A percentile compares a stretch with the other conserved stretches of the same genome.
These are phyloP conservation scores for Zygotorulaspora mrakii DNA, from an alignment of 1,139 yeast species.

Conservation along the genomic window DNA sequence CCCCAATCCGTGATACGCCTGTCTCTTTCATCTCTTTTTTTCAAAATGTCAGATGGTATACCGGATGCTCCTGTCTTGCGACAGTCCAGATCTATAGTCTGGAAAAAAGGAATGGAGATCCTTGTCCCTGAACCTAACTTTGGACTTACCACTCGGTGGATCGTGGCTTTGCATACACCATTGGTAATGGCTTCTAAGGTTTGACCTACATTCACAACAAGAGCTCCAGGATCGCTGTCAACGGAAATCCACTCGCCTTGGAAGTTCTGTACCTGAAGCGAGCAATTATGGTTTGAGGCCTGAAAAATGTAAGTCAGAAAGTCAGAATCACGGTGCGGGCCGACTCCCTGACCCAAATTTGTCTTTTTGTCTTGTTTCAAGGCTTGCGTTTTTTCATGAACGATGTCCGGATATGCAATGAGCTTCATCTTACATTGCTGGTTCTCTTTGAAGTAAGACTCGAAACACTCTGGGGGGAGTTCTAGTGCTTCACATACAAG, in stretches of 20 bases:
- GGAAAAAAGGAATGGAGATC: slow-evolving; percentile 53
- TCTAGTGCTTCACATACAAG: slow-evolving; percentile 57
- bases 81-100: slow-evolving; percentile 49
- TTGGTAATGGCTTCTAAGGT: slow-evolving; percentile 52
- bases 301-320: slow-evolving; percentile 59
- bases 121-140: slow-evolving; percentile 50
- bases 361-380: slow-evolving; percentile 13
- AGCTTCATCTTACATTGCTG: slow-evolving; percentile 56
- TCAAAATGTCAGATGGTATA: slow-evolving; percentile 32
- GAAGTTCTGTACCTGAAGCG: slow-evolving; percentile 60
- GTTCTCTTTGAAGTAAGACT: slow-evolving; percentile 47
- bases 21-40: slow-evolving; percentile 42
- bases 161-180: slow-evolving; percentile 63
- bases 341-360: slow-evolving; percentile 54
- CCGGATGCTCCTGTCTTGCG: slow-evolving; percentile 41
- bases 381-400: too few species aligned
- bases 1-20: slow-evolving; percentile 35
- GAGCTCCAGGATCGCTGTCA: slow-evolving; percentile 42
- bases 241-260: slow-evolving; percentile 62
- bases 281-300: slow-evolving; percentile 48
- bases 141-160: slow-evolving; percentile 61
- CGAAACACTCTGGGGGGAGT: slow-evolving; percentile 44
- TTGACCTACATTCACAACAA: slow-evolving; percentile 55
- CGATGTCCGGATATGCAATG: slow-evolving; percentile 48
- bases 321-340: slow-evolving; percentile 71